Evolutionary conservation across 1,284 basidiomycete species (phyloP).

Genomic region (Pseudozyma pruni): DNA sequence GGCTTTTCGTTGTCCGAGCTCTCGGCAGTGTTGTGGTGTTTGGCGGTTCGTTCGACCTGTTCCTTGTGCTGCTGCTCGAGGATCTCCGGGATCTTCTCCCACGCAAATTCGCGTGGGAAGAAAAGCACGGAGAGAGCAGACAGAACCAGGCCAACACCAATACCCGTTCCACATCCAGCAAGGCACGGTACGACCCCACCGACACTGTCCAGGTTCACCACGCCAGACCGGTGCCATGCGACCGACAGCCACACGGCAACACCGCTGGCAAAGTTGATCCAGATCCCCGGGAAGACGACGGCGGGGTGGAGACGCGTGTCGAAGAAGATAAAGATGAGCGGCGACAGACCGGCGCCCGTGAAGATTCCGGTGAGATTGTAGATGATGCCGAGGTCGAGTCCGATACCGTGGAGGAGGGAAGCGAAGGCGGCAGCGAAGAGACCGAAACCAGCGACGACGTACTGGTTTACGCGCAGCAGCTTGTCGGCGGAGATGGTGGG

Average conservation of each 20-base stretch:
- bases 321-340: constrained; percentile 60
- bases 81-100: constrained; percentile 49
- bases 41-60: constrained; percentile 14
- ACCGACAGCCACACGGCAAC: constrained; percentile 62
- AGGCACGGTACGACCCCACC: constrained; percentile 50
- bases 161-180: constrained; percentile 55
- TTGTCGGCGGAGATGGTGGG: constrained; percentile 39
- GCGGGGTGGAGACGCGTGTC: constrained; percentile 50
- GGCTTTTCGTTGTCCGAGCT: constrained; percentile 10
- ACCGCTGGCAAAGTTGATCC: constrained; percentile 58
- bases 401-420: constrained; percentile 56
- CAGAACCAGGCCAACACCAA: constrained; percentile 48
- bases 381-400: constrained; percentile 55
- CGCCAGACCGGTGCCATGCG: constrained; percentile 50
- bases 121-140: constrained; percentile 36
- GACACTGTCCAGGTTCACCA: constrained; percentile 44
- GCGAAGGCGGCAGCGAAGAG: constrained; percentile 63
- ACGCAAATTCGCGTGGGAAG: constrained; percentile 53
- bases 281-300: constrained; percentile 60
- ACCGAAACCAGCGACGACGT: constrained; percentile 58
- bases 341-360: constrained; percentile 50
- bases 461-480: constrained; percentile 56
- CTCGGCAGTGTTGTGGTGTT: constrained; percentile 12
- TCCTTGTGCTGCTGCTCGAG: constrained; percentile 29
- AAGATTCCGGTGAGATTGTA: constrained; percentile 60